Percentiles rank a stretch among this genome's conserved stretches.
Evolutionary conservation across 2,329 filamentous ascomycete genomes (phyloP).

Genomic region (Myotisia sp.): DNA sequence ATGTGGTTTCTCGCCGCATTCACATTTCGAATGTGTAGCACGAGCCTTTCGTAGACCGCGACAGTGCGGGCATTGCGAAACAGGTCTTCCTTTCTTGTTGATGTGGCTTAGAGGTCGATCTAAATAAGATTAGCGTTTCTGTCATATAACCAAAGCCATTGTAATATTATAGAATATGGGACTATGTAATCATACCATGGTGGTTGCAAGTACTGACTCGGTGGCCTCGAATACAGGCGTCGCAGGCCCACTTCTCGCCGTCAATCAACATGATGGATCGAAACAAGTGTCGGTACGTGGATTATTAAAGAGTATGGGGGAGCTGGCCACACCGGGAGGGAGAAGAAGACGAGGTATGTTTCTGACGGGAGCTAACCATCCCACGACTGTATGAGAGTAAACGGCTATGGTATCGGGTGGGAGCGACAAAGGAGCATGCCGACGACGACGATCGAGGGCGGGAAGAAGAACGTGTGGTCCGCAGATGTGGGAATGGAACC

Average conservation of each 20-base stretch:
- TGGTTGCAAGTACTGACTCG: slow-evolving; percentile 98
- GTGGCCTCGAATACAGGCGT: slow-evolving; percentile 95
- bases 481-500: too few species aligned
- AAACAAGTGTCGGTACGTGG: too few species aligned
- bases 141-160: slow-evolving; percentile 12
- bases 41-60: slow-evolving; percentile 92
- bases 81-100: slow-evolving; percentile 92
- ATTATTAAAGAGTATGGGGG: too few species aligned
- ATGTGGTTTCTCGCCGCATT: slow-evolving; percentile 73
- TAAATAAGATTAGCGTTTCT: slow-evolving; percentile 35
- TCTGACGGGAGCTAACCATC: too few species aligned
- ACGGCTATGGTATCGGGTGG: too few species aligned
- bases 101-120: slow-evolving; percentile 87
- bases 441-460: too few species aligned
- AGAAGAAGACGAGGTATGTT: too few species aligned
- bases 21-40: slow-evolving; percentile 86
- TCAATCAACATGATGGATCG: slow-evolving; percentile 16
- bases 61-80: slow-evolving; percentile 96
- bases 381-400: too few species aligned
- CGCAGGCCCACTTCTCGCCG: slow-evolving; percentile 25
- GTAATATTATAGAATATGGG: too few species aligned
- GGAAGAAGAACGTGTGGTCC: too few species aligned
- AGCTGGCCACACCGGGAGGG: too few species aligned
- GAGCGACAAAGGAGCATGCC: too few species aligned
- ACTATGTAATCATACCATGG: slow-evolving; percentile 58